Conservation (phyloP, 768 basidiomycete genomes). For the Podaxis mareebaensis region DNA sequence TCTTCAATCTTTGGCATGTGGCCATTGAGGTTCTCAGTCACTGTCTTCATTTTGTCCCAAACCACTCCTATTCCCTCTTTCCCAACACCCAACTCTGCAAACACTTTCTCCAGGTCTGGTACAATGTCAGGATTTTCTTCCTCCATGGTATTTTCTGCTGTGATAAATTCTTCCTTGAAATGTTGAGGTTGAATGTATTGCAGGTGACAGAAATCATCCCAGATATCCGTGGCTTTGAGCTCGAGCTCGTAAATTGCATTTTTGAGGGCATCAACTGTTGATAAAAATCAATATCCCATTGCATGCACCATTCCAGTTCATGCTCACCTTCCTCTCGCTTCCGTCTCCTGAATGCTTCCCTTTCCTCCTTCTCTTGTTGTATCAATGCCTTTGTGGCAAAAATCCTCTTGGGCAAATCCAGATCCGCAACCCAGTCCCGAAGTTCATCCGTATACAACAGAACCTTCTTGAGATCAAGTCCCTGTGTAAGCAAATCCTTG, state of each 20-base stretch:
- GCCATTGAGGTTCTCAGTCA: constrained; percentile 1
- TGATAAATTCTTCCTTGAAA: background rate
- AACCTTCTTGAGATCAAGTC: constrained; percentile 16
- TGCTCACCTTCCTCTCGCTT: constrained; percentile 6
- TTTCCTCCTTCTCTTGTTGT: background rate
- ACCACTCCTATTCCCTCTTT: background rate
- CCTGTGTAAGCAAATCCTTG: constrained; percentile 4
- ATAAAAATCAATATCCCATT: background rate
- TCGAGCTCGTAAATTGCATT: constrained; percentile 4
- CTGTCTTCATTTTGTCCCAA: constrained; percentile 4
- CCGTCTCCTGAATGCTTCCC: background rate
- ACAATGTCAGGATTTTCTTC: background rate
- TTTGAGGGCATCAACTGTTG: constrained; percentile 2
- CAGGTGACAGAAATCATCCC: constrained; percentile 8
- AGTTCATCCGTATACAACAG: constrained; percentile 18
- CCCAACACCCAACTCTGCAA: constrained; percentile 5
- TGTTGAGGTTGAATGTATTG: background rate
- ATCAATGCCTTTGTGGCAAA: background rate
- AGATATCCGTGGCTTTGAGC: constrained; percentile 12
- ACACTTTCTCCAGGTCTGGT: background rate
- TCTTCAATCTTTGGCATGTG: constrained; percentile 11
- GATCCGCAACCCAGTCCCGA: constrained; percentile 15
- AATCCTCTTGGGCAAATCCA: constrained; percentile 14
- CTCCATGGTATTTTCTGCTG: constrained; percentile 10
- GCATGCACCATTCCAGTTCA: background rate